These are phyloP conservation scores for Nakazawaea pomicola DNA, from an alignment of 805 yeast species.

Conservation along the genomic window DNA sequence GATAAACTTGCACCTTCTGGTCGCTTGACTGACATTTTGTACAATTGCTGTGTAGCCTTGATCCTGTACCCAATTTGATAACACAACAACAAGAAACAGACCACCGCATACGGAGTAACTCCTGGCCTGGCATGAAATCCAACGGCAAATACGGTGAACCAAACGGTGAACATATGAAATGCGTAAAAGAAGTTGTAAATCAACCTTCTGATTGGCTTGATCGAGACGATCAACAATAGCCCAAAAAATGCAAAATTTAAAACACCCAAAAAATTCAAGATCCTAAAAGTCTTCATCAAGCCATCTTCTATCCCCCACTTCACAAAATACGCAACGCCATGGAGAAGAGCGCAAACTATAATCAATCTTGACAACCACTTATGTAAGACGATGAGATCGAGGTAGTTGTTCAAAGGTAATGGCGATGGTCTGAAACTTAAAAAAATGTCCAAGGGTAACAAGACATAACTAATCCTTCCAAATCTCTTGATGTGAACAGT, in stretches of 20 bases:
- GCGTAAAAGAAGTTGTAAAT: slow-evolving; percentile 51
- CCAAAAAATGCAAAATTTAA: slow-evolving; percentile 31
- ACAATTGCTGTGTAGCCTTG: slow-evolving; percentile 16
- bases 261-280: slow-evolving; percentile 50
- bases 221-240: slow-evolving; percentile 38
- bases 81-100: slow-evolving; percentile 26
- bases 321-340: slow-evolving; percentile 45
- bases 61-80: slow-evolving; percentile 34
- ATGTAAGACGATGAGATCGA: slow-evolving; percentile 53
- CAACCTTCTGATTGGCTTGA: slow-evolving; percentile 42
- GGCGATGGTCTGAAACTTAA: slow-evolving; percentile 55
- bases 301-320: slow-evolving; percentile 41
- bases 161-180: slow-evolving; percentile 48
- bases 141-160: slow-evolving; percentile 38
- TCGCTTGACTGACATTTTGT: slow-evolving; percentile 17
- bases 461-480: slow-evolving; percentile 57
- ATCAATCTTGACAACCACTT: slow-evolving; percentile 68
- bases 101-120: slow-evolving; percentile 33
- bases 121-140: slow-evolving; percentile 71
- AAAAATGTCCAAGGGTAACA: slow-evolving; percentile 54
- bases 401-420: slow-evolving; percentile 41
- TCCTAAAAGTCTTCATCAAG: slow-evolving; percentile 27
- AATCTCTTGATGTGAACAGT: slow-evolving; percentile 43
- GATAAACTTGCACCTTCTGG: slow-evolving; percentile 19
- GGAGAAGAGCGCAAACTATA: slow-evolving; percentile 38